A percentile compares a stretch with the other conserved stretches of the same genome.
Evolutionary conservation across 768 basidiomycete genomes (phyloP).

Genomic region (Lepiota brunneoincarnata): DNA sequence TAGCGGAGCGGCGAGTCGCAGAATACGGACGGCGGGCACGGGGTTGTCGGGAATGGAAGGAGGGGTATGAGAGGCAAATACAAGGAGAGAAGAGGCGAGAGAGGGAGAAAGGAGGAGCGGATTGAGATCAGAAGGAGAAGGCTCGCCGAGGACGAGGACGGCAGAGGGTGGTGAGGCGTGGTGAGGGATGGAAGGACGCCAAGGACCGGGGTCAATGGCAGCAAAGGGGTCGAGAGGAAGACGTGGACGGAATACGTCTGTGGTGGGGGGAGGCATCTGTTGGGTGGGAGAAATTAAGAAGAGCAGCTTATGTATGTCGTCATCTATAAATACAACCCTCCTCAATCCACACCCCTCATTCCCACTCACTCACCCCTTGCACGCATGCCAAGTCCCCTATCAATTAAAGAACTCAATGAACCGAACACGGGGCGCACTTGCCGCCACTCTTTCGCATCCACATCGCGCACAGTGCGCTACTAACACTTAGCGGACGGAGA

Average conservation of each 20-base stretch:
- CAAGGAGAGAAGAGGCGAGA: constrained; percentile 32
- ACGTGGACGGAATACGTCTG: constrained; percentile 32
- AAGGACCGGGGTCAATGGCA: constrained; percentile 21
- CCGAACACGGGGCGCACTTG: too few species aligned
- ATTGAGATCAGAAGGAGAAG: constrained; percentile 28
- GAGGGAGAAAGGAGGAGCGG: constrained; percentile 32
- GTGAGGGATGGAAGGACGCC: constrained; percentile 19
- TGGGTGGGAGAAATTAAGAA: neutral
- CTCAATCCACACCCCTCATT: neutral
- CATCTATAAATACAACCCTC: neutral
- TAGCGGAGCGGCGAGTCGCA: constrained; percentile 31
- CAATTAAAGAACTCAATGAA: too few species aligned
- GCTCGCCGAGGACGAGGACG: constrained; percentile 40
- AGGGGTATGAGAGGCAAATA: constrained; percentile 36
- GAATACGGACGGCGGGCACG: constrained; percentile 26
- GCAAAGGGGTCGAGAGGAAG: constrained; percentile 36
- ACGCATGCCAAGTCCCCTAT: neutral
- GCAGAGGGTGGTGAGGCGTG: constrained; percentile 21
- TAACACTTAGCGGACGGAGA: too few species aligned
- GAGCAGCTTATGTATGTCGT: neutral
- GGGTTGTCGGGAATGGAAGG: constrained; percentile 11
- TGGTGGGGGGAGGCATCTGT: constrained; percentile 1
- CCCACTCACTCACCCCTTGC: neutral
- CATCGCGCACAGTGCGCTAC: too few species aligned
- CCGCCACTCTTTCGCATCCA: too few species aligned